Evolutionary conservation across 257 asterid species (phyloP), one percentile per base, ranked within the genome.

Genomic region (Orobanche coerulescens): DNA sequence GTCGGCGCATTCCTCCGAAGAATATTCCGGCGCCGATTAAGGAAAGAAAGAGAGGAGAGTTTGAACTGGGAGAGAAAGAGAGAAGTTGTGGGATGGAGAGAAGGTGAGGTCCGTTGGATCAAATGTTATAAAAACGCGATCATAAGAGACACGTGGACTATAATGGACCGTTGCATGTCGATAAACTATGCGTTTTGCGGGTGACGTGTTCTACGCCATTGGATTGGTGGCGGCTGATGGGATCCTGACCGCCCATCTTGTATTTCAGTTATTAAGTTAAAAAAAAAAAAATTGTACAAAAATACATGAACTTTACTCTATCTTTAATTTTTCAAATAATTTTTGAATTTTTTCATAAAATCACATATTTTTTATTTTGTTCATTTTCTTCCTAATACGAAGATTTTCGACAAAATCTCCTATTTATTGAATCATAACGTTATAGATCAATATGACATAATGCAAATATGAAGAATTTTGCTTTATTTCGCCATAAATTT

Each of bases 61-160:
- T 1, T 62, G 4, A 50, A 15, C 42, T 8, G 61, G 25, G 46
- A 16, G 19, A 39, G 42, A 16, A 42, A 55, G 61, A 49, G 6
- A 16, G 18, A 15, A 3, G 15, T 1, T 26, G 43, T 22, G 30
- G 64, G 4, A 5, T 23, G 47, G 56, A 31, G 74, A 55, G 65
- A 62, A 20, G 64, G 56, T 52, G 46, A 39, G 56, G 63, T 64
- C 67, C 71, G 75, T 71, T 36, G 71, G 75, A 71, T 71, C 75
- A 71, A 46, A 37, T 24, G 42, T 2, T 57, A 58, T 59, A 71
- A 71, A 56, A 71, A 64, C 60, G 62, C 59, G 48, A 71, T 64
- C 57, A 13, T 23, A 18, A 5, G 54, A 52, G 25, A 64, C 62
- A 71, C 71, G 66, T 49, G 75, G 75, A 6, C n/a, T 33, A 25